Base-by-base conservation (phyloP, 2,329 filamentous ascomycete genomes). In the Fusarium sp. region DNA sequence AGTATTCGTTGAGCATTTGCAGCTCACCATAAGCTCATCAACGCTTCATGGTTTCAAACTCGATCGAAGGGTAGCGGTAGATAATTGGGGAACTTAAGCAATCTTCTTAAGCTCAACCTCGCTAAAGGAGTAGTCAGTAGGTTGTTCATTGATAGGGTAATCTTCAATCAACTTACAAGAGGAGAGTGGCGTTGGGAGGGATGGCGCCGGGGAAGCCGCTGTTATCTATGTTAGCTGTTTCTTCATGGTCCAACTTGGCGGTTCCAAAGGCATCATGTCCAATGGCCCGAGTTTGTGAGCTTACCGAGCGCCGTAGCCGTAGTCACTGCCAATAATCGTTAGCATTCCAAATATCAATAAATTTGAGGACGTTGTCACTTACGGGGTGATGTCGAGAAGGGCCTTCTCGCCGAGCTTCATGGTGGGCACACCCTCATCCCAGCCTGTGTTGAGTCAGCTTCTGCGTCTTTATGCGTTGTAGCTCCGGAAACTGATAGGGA, bases 351-450 rank as follows among this genome's bases (percentile, higher is more conserved):
- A 10, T 18, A 17, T 22, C 20, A 22, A 38, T 15, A 27, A 17
- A n/a, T 17, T 22, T 13, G 41, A 20, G 15, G 22, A 20, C 5
- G 11, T 18, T 25, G 25, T 18, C 31, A 44, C 76, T 46, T 77
- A 78, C 76, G 69, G 87, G 71, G 91, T 88, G 80, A 98, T 98
- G 75, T 91, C 92, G 73, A 99, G 87, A 56, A 90, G 93, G 59
- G 94, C 91, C 86, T 93, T 95, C 88, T 98, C 95, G 81, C 95
- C 95, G 65, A 97, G 86, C 80, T 92, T 91, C 95, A 99, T 98
- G 80, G 90, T 86, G 54, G 86, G 84, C 58, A 98, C 94, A 74
- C 92, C 95, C 84, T 97, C 91, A 79, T 94, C 94, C 94, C 90
- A 97, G 76, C 90, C 93, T 94, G 49, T 64, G 31, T 39, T 17